A percentile compares a stretch with the other conserved stretches of the same genome.
These are phyloP conservation scores for Acanthamoeba lenticulata DNA, from an alignment of 208 protist genomes.

Conservation along the genomic window DNA sequence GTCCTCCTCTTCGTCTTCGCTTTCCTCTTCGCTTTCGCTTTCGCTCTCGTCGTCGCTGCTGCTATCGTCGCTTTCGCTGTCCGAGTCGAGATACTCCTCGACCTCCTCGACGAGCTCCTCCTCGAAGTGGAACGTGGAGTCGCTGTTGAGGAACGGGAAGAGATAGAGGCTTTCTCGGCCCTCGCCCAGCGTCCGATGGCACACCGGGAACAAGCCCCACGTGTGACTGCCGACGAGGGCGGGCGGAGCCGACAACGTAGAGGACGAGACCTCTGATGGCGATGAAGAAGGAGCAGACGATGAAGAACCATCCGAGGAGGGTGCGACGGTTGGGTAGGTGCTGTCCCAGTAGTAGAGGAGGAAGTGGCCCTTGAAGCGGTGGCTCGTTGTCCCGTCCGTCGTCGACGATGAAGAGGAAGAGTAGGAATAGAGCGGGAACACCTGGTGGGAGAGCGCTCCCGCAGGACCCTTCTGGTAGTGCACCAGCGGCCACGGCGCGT, in stretches of 20 bases:
- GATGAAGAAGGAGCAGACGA: not conserved
- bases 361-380: not conserved
- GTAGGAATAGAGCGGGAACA: not conserved
- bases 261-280: not conserved
- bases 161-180: not conserved
- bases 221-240: not conserved
- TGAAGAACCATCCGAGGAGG: not conserved
- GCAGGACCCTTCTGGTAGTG: not conserved
- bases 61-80: too few species aligned
- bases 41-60: not conserved
- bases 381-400: not conserved
- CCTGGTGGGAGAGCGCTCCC: not conserved
- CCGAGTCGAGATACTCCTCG: not conserved
- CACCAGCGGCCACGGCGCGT: not conserved
- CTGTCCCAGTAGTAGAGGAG: slow-evolving; percentile 41
- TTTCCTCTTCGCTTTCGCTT: not conserved
- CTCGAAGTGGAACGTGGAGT: not conserved
- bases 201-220: not conserved
- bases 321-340: not conserved
- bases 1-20: too few species aligned
- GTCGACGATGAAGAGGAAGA: not conserved
- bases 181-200: not conserved
- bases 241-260: not conserved
- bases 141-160: not conserved
- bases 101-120: not conserved